Evolutionary conservation across 2,329 filamentous ascomycete genomes (phyloP).

Genomic region (Ceratocystis alfenasii): DNA sequence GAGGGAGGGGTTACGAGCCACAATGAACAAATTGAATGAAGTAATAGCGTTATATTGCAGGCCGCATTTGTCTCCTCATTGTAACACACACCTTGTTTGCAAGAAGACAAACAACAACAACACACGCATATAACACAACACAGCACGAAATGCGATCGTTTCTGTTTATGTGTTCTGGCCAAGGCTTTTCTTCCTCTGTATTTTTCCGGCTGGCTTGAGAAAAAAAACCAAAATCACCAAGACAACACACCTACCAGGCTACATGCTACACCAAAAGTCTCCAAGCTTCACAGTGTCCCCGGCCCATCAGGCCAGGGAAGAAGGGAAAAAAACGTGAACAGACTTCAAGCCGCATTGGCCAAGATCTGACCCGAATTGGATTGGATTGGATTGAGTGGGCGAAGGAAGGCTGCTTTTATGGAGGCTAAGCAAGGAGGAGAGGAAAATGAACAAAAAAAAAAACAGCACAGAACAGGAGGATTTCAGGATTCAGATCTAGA

Average conservation of each 20-base stretch:
- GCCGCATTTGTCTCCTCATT: no score
- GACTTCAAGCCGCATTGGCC: neutral
- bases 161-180: neutral
- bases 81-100: neutral
- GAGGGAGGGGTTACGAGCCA: neutral
- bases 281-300: neutral
- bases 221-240: neutral
- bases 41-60: no score
- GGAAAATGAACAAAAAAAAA: no score
- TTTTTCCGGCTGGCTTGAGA: neutral
- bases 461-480: neutral
- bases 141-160: neutral
- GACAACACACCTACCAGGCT: neutral
- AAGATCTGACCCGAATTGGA: neutral
- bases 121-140: neutral
- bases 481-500: no score
- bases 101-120: neutral
- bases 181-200: neutral
- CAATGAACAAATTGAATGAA: no score
- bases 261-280: neutral
- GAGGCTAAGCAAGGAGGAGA: slow-evolving; percentile 1
- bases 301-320: neutral
- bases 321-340: neutral
- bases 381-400: neutral
- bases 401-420: neutral